Evolutionary conservation across 2,329 filamentous ascomycete species (phyloP).

Genomic region (Apiospora rasikravindrae): DNA sequence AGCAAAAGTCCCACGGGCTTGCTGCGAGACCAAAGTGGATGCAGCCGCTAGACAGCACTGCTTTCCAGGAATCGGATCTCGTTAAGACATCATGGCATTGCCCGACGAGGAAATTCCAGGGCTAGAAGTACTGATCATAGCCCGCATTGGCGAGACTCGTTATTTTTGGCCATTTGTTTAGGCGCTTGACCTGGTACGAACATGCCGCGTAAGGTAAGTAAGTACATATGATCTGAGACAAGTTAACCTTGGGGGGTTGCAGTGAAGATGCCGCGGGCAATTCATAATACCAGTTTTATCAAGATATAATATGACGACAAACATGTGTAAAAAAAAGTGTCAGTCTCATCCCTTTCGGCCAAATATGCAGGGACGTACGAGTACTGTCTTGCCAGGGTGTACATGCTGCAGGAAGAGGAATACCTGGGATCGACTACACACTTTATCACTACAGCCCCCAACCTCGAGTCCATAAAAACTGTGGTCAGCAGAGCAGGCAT

Average conservation of each 20-base stretch:
- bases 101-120: not conserved
- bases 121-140: not conserved
- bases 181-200: not conserved
- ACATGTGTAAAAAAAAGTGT: not conserved
- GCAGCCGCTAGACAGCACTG: not conserved
- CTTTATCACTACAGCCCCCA: too few relatives aligned
- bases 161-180: not conserved
- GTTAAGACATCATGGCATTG: too few relatives aligned
- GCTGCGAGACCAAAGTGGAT: not conserved
- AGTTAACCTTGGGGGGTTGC: not conserved
- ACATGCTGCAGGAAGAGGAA: not conserved
- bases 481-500: not conserved
- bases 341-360: not conserved
- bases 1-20: not conserved
- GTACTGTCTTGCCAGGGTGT: not conserved
- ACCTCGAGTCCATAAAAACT: not conserved
- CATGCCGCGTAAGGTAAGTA: not conserved
- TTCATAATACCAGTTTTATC: not conserved
- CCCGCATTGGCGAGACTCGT: not conserved
- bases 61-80: not conserved
- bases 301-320: not conserved
- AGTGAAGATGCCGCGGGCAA: not conserved
- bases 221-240: constrained; percentile 4
- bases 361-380: not conserved
- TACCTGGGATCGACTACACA: not conserved